phyloP scores from a whole-genome alignment of 306 rosid genomes.

The Cicer pinnatifidum region DNA sequence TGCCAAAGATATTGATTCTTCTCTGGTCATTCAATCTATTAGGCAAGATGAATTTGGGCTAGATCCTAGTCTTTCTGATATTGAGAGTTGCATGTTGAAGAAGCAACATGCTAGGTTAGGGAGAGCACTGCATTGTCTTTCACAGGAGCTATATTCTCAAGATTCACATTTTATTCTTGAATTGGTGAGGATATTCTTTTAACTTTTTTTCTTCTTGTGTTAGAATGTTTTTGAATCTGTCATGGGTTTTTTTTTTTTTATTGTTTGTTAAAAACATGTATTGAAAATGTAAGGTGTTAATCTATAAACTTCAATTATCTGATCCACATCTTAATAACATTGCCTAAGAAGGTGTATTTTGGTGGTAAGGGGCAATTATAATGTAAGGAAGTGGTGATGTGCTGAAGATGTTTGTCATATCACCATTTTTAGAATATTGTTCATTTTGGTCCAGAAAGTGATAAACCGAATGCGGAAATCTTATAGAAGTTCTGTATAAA shows the following conservation, averaged over 20 bases:
- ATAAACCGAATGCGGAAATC: background rate
- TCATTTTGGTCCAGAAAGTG: background rate
- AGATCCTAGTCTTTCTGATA: slow-evolving; percentile 66
- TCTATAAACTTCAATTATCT: slow-evolving; percentile 3
- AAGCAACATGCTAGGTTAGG: slow-evolving; percentile 98
- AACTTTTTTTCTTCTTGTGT: slow-evolving; percentile 28
- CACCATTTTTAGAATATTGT: slow-evolving; percentile 6
- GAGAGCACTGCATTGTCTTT: slow-evolving; percentile 98
- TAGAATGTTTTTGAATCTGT: slow-evolving; percentile 21
- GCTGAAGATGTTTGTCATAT: slow-evolving; percentile 1
- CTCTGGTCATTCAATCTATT: slow-evolving; percentile 73
- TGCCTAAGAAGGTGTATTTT: slow-evolving; percentile 24
- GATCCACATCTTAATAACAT: slow-evolving; percentile 29
- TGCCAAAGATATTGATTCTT: slow-evolving; percentile 61
- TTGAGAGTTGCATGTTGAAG: slow-evolving; percentile 73
- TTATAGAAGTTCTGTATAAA: slow-evolving; percentile 4
- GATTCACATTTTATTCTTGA: slow-evolving; percentile 98
- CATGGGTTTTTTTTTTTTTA: slow-evolving; percentile 24
- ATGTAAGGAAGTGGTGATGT: background rate
- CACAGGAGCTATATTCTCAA: slow-evolving; percentile 94
- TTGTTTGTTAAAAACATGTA: slow-evolving; percentile 27
- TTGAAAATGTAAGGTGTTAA: slow-evolving; percentile 22
- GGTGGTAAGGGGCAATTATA: slow-evolving; percentile 19
- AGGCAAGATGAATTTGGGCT: slow-evolving; percentile 95
- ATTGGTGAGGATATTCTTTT: slow-evolving; percentile 63